Evolutionary conservation across 2,329 filamentous ascomycete species (phyloP), one percentile per base, ranked within the genome.

Genomic region (Paecilomyces dactylethromorphus): DNA sequence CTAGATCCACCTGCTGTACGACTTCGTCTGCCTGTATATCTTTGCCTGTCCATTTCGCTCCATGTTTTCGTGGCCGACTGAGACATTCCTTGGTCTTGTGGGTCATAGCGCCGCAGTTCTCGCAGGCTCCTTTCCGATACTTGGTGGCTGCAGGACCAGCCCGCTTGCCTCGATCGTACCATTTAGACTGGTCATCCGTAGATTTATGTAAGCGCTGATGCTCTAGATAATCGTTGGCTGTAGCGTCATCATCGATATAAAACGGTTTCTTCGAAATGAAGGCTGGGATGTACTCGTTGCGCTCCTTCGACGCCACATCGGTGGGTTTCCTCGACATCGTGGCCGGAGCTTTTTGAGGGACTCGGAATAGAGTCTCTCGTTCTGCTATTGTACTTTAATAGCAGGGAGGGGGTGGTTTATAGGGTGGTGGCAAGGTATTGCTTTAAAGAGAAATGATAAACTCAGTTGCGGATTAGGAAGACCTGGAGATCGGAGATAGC

Each of bases 191-290:
- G 53, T 84, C 83, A 59, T 87, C 84, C 53, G 87, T 85, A 56
- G 82, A 77, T 65, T 89, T 87, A 59, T 92, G 87, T 26, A 93
- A 81, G 73, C 92, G 91, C 71, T 99, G 94, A 85, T 99, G 94
- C 76, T 96, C 91, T 64, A 99, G 90, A 73, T 97, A 99, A 70
- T 97, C 92, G 71, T 84, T 85, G 66, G 84, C 84, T 61, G 89
- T 83, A 60, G 88, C 85, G 64, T 88, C 87, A 71, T 92, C 90
- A 67, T 84, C 86, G 57, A 95, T 87, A 76, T 97, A 99, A 78
- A 99, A 99, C 3, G 94, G 94, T 66, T 95, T 92, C 75, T 96
- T 97, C 68, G 92, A 92, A 78, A 99, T 99, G 82, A 97, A 99
- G 57, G 90, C 87, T 5, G 94, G 94, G 69, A 99, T 99, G 81